A percentile compares a stretch with the other conserved stretches of the same genome.
phyloP scores from a whole-genome alignment of 2,329 filamentous ascomycete species.

The Zasmidium cellare region DNA sequence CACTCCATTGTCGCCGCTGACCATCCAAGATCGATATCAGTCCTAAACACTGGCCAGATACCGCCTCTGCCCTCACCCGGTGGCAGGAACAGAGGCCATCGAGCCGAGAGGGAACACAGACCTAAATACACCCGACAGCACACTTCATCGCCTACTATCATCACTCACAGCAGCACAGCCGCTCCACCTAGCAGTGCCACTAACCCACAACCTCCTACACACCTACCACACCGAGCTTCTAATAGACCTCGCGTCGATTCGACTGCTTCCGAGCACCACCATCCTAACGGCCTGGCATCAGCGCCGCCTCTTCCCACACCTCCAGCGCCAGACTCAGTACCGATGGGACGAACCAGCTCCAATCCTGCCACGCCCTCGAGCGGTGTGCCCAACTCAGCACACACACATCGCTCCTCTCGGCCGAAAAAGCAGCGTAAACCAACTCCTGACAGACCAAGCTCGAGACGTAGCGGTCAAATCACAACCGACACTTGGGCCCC shows the following conservation, averaged over 20 bases:
- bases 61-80: conserved; percentile 82
- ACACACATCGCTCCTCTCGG: conserved; percentile 19
- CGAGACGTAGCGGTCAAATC: conserved; percentile 9
- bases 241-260: conserved; percentile 40
- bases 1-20: conserved; percentile 40
- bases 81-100: conserved; percentile 49
- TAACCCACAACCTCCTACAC: conserved; percentile 36
- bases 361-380: conserved; percentile 34
- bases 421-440: conserved; percentile 28
- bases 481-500: conserved; percentile 20
- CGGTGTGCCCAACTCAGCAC: conserved; percentile 38
- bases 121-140: conserved; percentile 69
- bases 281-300: conserved; percentile 37
- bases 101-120: conserved; percentile 37
- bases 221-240: conserved; percentile 33
- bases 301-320: conserved; percentile 59
- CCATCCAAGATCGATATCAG: conserved; percentile 69
- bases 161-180: conserved; percentile 44
- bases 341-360: conserved; percentile 25
- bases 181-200: conserved; percentile 27
- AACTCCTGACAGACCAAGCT: conserved; percentile 25
- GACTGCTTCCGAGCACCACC: conserved; percentile 44
- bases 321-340: conserved; percentile 41
- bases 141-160: conserved; percentile 76
- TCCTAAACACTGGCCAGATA: conserved; percentile 77